A percentile compares a stretch with the other conserved stretches of the same genome.
phyloP scores from a whole-genome alignment of 2,329 filamentous ascomycete species.

The Ceratocystis huliohia region DNA sequence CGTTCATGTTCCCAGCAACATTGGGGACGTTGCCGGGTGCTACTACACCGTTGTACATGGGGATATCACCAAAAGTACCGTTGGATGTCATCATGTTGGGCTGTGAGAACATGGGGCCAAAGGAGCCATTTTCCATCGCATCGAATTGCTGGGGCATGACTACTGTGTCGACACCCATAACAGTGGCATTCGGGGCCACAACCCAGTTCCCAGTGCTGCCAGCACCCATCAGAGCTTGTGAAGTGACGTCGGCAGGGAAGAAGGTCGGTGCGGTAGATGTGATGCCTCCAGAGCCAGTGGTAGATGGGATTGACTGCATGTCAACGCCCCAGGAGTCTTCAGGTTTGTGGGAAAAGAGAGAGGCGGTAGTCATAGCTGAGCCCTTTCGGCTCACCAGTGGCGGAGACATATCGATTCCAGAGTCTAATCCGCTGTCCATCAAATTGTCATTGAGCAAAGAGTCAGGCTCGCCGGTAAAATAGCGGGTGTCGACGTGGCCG shows the following conservation, averaged over 20 bases:
- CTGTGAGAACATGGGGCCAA: conserved; percentile 41
- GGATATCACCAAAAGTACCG: conserved; percentile 43
- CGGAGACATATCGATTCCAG: conserved; percentile 47
- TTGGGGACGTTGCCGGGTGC: conserved; percentile 28
- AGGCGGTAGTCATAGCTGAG: conserved; percentile 38
- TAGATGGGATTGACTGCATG: conserved; percentile 51
- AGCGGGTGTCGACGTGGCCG: conserved; percentile 7
- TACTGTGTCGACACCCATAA: conserved; percentile 37
- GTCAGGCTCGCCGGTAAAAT: neutral
- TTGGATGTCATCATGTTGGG: conserved; percentile 36
- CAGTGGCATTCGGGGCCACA: conserved; percentile 24
- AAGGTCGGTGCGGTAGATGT: neutral
- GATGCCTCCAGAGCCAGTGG: conserved; percentile 36
- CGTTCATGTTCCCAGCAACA: conserved; percentile 27
- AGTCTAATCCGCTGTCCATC: conserved; percentile 36
- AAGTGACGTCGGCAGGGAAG: neutral
- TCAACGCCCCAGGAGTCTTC: conserved; percentile 49
- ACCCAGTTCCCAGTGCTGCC: conserved; percentile 52
- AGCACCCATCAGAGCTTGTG: neutral
- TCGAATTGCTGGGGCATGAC: conserved; percentile 57
- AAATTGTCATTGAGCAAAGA: conserved; percentile 13
- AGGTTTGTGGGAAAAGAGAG: conserved; percentile 52
- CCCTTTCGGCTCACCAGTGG: conserved; percentile 51
- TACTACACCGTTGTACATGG: conserved; percentile 40
- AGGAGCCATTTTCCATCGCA: conserved; percentile 43